Percentiles rank a stretch among this genome's conserved stretches.
phyloP scores from a whole-genome alignment of 2,329 filamentous ascomycete species.

The Dactylellina parvicollis region DNA sequence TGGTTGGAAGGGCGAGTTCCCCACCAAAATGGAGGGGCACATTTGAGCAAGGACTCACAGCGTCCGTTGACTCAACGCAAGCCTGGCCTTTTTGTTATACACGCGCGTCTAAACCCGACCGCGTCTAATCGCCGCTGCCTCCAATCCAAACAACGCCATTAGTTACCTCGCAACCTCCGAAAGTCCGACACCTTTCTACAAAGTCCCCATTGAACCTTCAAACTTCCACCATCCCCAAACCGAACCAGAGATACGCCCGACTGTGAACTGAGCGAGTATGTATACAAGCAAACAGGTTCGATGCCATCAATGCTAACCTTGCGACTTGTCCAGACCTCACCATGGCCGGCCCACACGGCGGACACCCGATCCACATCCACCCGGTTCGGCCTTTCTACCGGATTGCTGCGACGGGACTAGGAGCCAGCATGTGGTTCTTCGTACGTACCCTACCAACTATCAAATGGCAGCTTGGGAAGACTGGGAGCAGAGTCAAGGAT shows the following conservation, averaged over 20 bases:
- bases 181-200: background rate
- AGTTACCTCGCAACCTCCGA: background rate
- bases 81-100: background rate
- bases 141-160: constrained; percentile 1
- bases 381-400: constrained; percentile 77
- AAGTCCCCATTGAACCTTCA: background rate
- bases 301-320: background rate
- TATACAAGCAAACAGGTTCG: background rate
- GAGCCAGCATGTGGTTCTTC: constrained; percentile 99
- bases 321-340: background rate
- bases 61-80: constrained; percentile 21
- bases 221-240: background rate
- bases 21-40: constrained; percentile 43
- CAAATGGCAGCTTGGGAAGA: constrained; percentile 46
- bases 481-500: constrained; percentile 10
- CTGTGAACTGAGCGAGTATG: background rate
- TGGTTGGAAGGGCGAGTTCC: constrained; percentile 15
- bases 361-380: constrained; percentile 69
- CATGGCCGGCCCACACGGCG: constrained; percentile 47
- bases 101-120: constrained; percentile 31
- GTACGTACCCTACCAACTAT: constrained; percentile 67
- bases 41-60: constrained; percentile 11
- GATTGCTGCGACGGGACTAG: constrained; percentile 84
- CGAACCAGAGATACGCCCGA: background rate
- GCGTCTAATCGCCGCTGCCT: background rate